Conservation (phyloP, 1,284 basidiomycete species). For the Apiotrichum sp. region DNA sequence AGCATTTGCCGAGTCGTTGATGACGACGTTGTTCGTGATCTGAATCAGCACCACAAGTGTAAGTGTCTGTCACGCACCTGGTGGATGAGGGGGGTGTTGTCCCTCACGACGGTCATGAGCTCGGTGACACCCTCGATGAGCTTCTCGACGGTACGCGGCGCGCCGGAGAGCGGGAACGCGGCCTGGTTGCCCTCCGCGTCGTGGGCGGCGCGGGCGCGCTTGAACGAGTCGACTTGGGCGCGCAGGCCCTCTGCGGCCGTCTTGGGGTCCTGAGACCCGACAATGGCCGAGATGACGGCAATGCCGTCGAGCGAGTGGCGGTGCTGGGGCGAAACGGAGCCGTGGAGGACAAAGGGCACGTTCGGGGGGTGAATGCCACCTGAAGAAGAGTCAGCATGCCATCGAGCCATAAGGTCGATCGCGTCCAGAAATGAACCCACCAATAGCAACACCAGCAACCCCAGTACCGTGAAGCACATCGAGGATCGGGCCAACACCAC, state of each 20-base stretch:
- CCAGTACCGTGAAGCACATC: conserved; percentile 57
- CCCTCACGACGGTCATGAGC: conserved; percentile 55
- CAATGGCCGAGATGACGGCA: conserved; percentile 86
- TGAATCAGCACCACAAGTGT: conserved; percentile 37
- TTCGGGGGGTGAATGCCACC: conserved; percentile 77
- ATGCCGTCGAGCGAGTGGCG: conserved; percentile 64
- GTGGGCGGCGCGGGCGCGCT: conserved; percentile 19
- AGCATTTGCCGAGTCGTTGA: conserved; percentile 84
- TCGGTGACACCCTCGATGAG: conserved; percentile 47
- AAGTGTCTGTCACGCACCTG: conserved; percentile 53
- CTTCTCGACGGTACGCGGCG: conserved; percentile 14
- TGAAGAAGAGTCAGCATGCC: conserved; percentile 34
- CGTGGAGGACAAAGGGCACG: conserved; percentile 64
- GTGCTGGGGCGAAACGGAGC: conserved; percentile 57
- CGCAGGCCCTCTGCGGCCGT: conserved; percentile 51
- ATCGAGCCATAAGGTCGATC: background rate
- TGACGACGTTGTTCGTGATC: conserved; percentile 88
- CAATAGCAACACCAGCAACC: conserved; percentile 73
- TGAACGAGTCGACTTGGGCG: conserved; percentile 40
- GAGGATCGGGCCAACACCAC: conserved; percentile 60
- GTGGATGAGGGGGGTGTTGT: conserved; percentile 65
- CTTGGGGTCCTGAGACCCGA: conserved; percentile 61
- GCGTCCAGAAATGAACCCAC: conserved; percentile 48
- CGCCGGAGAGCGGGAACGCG: background rate
- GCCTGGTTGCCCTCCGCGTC: conserved; percentile 11